Evolutionary conservation across 495 filamentous ascomycete species (phyloP), one percentile per base, ranked within the genome.

Genomic region (Immersiella caudata): DNA sequence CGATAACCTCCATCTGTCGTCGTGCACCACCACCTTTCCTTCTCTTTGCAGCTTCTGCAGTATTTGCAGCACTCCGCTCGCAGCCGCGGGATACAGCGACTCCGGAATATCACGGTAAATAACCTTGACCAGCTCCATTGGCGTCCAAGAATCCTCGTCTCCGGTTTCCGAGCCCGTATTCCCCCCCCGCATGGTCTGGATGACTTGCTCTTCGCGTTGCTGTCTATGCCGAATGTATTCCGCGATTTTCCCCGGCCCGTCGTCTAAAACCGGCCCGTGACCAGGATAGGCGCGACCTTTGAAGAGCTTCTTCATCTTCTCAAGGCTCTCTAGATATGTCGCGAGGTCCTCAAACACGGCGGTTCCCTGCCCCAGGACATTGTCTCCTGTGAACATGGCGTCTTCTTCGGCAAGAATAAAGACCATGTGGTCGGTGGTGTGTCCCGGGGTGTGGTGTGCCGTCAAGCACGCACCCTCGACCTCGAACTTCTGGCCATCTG

Each of bases 301-400:
- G 65, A 91, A 90, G 21, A 87, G 77, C 20, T 76, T 71, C 56
- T 82, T 79, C 92, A 97, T 96, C 64, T 81, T 82, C 61, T 88
- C 80, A 16, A 99, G 77, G 59, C 88, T 93, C n/a, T 72, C 69
- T 65, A 97, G 79, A 73, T 97, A 99, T 4, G 79, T 79, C 6
- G 76, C 78, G 1, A 97, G 82, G 65, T 97, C 89, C 78, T 96
- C 93, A 73, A 97, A 97, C 14, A 97, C 93, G 29, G 91, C 88
- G 3, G 95, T 97, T 1, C 95, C 95, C 65, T 97, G 93, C 0
- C 95, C 95, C 4, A 99, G 85, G 33, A 99, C 92, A 71, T 95
- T 97, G 73, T 99, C 95, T 49, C 92, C 95, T 0, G 94, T 97
- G 78, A 99, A 97, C 74, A 98, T 84, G 9, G 92, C 92, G 73